These are phyloP conservation scores for Thecaphora thlaspeos DNA, from an alignment of 1,284 basidiomycete species.

Conservation along the genomic window DNA sequence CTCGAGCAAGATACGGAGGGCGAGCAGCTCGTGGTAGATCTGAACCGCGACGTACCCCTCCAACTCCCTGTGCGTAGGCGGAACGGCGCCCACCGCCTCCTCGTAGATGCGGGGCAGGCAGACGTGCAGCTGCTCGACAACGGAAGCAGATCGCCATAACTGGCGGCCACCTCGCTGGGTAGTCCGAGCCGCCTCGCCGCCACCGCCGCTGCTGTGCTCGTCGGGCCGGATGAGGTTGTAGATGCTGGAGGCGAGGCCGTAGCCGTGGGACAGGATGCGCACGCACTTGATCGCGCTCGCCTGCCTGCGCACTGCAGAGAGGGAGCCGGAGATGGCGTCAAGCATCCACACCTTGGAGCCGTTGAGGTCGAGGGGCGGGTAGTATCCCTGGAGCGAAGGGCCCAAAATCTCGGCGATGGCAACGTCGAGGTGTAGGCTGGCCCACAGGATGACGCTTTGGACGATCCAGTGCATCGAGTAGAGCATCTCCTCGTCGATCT, in stretches of 20 bases:
- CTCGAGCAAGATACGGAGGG: too few species aligned
- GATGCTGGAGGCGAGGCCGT: background rate
- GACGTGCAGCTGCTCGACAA: too few species aligned
- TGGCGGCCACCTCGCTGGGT: too few species aligned
- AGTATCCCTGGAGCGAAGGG: background rate
- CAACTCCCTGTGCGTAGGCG: too few species aligned
- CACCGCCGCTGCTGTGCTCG: background rate
- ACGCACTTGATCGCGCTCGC: background rate
- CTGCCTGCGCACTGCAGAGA: background rate
- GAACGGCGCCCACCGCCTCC: too few species aligned
- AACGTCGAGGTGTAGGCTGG: constrained; percentile 6
- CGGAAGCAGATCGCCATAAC: too few species aligned
- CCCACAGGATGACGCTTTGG: constrained; percentile 17
- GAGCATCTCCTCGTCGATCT: constrained; percentile 15
- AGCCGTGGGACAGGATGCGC: background rate
- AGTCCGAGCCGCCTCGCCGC: too few species aligned
- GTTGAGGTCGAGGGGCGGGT: background rate
- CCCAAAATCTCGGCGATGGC: background rate
- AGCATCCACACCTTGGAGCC: background rate
- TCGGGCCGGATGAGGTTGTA: background rate
- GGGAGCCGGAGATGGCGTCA: background rate
- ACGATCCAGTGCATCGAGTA: constrained; percentile 11
- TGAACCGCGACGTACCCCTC: too few species aligned
- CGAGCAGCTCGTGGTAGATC: too few species aligned
- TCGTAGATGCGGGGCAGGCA: too few species aligned